phyloP scores from a whole-genome alignment of 805 yeast genomes.

The Kregervanrija pseudodelftensis region DNA sequence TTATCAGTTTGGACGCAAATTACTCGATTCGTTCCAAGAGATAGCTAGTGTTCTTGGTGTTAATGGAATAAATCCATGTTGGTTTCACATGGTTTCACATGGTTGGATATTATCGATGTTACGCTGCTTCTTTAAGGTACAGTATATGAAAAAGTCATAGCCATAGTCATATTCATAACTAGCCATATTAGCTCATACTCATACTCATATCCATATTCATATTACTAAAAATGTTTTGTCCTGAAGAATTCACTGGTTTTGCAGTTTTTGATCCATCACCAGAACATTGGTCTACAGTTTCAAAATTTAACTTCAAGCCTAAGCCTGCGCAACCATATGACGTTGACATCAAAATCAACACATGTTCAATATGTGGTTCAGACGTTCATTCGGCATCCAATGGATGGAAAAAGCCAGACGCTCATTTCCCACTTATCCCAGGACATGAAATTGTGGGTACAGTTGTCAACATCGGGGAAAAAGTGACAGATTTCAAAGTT shows the following conservation, averaged over 20 bases:
- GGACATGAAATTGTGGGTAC: constrained; percentile 66
- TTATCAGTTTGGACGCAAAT: no score
- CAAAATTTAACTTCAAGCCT: constrained; percentile 26
- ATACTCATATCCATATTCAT: no score
- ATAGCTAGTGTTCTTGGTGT: no score
- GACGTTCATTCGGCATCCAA: constrained; percentile 45
- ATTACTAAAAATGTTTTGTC: constrained; percentile 6
- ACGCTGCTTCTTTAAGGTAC: no score
- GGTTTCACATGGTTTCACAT: no score
- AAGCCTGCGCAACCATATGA: constrained; percentile 34
- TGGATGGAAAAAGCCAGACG: constrained; percentile 40
- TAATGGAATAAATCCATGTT: no score
- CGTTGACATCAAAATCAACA: constrained; percentile 36
- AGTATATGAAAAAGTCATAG: no score
- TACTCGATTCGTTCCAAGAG: no score
- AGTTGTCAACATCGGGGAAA: constrained; percentile 52
- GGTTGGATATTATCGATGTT: no score
- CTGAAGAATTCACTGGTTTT: constrained; percentile 33
- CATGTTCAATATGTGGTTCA: constrained; percentile 54
- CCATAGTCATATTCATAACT: no score
- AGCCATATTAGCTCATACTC: no score
- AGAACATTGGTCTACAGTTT: constrained; percentile 28
- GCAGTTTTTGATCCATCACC: constrained; percentile 28
- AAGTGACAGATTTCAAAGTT: constrained; percentile 42
- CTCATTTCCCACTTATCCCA: constrained; percentile 28